Base-by-base conservation (phyloP, 1,139 yeast genomes). In the Sugiyamaella neomexicana region DNA sequence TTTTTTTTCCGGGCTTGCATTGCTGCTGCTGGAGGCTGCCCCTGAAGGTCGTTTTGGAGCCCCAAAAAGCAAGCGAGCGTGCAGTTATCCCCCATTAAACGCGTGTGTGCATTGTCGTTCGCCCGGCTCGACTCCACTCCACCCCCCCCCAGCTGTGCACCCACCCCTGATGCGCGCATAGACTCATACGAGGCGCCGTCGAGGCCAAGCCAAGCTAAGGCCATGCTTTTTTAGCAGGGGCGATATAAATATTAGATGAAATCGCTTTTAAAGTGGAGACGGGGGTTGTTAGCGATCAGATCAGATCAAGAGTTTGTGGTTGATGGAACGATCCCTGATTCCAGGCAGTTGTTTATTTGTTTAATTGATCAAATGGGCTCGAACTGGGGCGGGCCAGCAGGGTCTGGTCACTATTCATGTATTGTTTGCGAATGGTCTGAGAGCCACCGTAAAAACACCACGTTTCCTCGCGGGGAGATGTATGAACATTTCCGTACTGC, bases 351-450 rank as follows among this genome's bases (percentile, higher is more conserved):
- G n/a, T n/a, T n/a, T n/a, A n/a, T n/a, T n/a, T n/a, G n/a, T n/a
- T n/a, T n/a, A n/a, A n/a, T n/a, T n/a, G n/a, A n/a, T n/a, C n/a
- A n/a, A 27, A 46, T 46, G 50, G 50, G 42, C 10, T 46, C 50
- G 12, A 46, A 36, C 36, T 46, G 50, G 50, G 44, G 36, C 36
- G 52, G n/a, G 5, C 25, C 25, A 23, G n/a, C 20, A 15, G 46
- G 36, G 20, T 43, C 46, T 27, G 48, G 50, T 15, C 50, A 46
- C 27, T 46, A 23, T 27, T 46, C 50, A 7, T 61, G 63, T 46
- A 61, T 60, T 16, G 58, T 65, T 32, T 65, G 68, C 54, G 67
- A 62, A 52, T 65, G 68, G 68, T 62, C 64, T 27, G 66, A 64
- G 46, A 62, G 64, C 39, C 61, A 53, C 12, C 55, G 57, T 43